These are phyloP conservation scores for Triglochin maritima DNA, from an alignment of 106 monocot genomes.

Conservation along the genomic window DNA sequence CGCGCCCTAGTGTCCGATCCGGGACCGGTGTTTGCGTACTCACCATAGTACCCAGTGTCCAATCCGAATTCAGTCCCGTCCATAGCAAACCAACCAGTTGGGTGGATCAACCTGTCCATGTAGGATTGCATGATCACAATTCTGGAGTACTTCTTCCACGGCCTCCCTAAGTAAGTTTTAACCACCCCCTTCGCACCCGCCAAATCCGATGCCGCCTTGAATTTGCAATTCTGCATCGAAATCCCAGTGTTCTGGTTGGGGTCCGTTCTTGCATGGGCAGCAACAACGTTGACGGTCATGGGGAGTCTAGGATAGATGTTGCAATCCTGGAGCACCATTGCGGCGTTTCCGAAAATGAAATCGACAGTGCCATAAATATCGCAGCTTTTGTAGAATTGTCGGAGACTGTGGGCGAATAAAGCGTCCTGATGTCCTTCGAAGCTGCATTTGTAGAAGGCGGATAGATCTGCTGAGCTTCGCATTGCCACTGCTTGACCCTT, in stretches of 20 bases:
- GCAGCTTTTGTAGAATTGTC: constrained; percentile 4
- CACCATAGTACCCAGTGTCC: constrained; percentile 13
- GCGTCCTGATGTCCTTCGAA: constrained; percentile 4
- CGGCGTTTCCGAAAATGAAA: constrained; percentile 3
- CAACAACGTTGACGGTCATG: not conserved
- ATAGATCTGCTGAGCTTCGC: not conserved
- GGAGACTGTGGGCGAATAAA: not conserved
- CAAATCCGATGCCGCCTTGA: not conserved
- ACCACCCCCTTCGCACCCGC: not conserved
- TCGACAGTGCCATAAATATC: constrained; percentile 7
- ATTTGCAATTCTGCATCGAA: constrained; percentile 1
- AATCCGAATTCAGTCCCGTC: not conserved
- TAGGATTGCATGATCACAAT: constrained; percentile 15
- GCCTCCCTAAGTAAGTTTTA: constrained; percentile 6
- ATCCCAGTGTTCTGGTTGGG: not conserved
- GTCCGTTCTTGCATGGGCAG: constrained; percentile 1
- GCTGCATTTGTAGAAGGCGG: not conserved
- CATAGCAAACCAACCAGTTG: constrained; percentile 12
- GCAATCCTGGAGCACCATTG: not conserved
- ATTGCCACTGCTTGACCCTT: constrained; percentile 1
- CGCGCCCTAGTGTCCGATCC: constrained; percentile 2
- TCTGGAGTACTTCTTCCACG: constrained; percentile 18
- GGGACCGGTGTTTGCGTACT: constrained; percentile 12
- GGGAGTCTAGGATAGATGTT: not conserved
- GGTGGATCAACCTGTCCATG: constrained; percentile 5